A percentile compares a stretch with the other conserved stretches of the same genome.
These are phyloP conservation scores for Cutaneotrichosporon sp. DNA, from an alignment of 1,284 basidiomycete genomes.

Conservation along the genomic window DNA sequence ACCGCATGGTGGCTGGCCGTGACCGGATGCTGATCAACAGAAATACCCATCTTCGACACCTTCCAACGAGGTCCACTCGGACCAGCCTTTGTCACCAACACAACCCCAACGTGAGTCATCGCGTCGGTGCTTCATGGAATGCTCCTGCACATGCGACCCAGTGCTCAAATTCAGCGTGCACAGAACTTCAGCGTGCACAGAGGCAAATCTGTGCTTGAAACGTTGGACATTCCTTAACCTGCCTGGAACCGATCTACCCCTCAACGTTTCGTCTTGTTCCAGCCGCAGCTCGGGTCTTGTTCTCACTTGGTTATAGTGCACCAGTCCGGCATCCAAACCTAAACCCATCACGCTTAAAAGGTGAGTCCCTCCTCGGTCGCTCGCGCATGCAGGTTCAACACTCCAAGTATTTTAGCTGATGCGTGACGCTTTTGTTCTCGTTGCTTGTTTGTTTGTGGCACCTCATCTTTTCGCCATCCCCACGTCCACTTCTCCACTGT, in stretches of 20 bases:
- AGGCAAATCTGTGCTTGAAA: not conserved
- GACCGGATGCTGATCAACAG: not conserved
- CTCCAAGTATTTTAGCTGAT: too few species aligned
- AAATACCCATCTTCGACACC: not conserved
- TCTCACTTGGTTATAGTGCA: too few species aligned
- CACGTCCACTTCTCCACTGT: too few species aligned
- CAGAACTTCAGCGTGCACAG: not conserved
- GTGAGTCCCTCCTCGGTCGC: too few species aligned
- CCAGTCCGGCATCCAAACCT: too few species aligned
- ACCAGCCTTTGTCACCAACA: not conserved
- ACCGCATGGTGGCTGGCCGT: too few species aligned
- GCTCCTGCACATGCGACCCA: not conserved
- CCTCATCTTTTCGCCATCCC: too few species aligned
- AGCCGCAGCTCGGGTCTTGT: not conserved
- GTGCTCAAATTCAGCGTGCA: not conserved
- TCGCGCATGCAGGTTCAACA: too few species aligned
- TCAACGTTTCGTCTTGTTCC: not conserved
- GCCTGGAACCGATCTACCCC: not conserved
- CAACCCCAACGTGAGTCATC: not conserved
- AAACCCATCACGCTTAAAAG: too few species aligned
- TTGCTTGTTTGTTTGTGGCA: too few species aligned
- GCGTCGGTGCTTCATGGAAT: not conserved
- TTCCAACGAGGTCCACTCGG: not conserved
- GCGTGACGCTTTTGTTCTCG: too few species aligned
- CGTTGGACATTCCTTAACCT: not conserved